Conservation (phyloP, 345 rosid species). For the Salix viminalis region DNA sequence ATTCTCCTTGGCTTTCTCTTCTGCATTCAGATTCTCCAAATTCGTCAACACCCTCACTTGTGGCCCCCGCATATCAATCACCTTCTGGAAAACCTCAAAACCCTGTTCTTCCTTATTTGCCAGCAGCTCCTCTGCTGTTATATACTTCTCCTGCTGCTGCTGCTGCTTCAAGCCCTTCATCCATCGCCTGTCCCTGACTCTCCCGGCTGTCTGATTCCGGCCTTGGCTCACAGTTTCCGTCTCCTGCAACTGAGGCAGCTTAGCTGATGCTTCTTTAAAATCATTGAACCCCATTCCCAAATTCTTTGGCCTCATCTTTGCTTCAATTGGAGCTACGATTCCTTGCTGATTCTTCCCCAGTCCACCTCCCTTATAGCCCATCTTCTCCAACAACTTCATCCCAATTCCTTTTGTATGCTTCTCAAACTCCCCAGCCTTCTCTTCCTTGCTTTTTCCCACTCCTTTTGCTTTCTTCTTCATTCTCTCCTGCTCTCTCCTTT, state of each 20-base stretch:
- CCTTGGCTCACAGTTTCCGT: slow-evolving; percentile 36
- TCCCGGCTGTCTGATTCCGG: slow-evolving; percentile 27
- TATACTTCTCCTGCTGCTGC: slow-evolving; percentile 34
- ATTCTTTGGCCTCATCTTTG: slow-evolving; percentile 81
- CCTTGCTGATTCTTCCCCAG: slow-evolving; percentile 86
- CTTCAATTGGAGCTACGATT: slow-evolving; percentile 77
- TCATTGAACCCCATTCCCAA: slow-evolving; percentile 93
- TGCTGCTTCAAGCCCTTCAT: slow-evolving; percentile 49
- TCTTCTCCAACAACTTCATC: slow-evolving; percentile 72
- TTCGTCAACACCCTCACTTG: slow-evolving; percentile 79
- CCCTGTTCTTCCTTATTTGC: slow-evolving; percentile 76
- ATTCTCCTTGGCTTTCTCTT: slow-evolving; percentile 74
- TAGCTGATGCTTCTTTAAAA: slow-evolving; percentile 57
- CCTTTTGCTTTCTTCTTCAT: slow-evolving; percentile 59
- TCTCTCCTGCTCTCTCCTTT: slow-evolving; percentile 53
- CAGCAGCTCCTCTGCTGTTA: slow-evolving; percentile 68
- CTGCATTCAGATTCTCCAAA: slow-evolving; percentile 86
- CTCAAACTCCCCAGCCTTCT: slow-evolving; percentile 49
- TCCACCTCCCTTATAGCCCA: slow-evolving; percentile 92
- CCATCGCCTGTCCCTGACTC: slow-evolving; percentile 56
- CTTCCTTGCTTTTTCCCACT: slow-evolving; percentile 42
- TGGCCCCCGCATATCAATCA: slow-evolving; percentile 92
- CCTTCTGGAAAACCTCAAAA: slow-evolving; percentile 74
- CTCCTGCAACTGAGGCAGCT: slow-evolving; percentile 50
- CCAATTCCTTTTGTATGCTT: slow-evolving; percentile 79